Evolutionary conservation across 164 flowering plant species (phyloP), one percentile per base, ranked within the genome.

Genomic region (Stephania yunnanensis): DNA sequence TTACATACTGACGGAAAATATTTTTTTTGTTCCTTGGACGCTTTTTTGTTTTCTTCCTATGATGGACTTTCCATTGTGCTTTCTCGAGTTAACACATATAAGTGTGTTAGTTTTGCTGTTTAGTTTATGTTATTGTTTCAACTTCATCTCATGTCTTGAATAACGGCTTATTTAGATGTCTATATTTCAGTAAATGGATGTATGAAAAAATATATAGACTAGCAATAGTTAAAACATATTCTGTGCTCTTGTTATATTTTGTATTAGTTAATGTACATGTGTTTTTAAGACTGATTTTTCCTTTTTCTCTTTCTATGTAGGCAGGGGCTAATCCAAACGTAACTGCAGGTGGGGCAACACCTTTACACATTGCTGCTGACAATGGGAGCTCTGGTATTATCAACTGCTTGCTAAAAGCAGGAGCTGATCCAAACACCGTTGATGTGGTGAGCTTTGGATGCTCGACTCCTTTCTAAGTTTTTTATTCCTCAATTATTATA

Each of bases 301-400:
- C 45, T 48, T 75, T 36, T 36, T 36, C 42, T 36, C 4, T 53
- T 80, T 75, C 61, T 68, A 13, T 81, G 46, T 79, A 96, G 99
- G 98, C 92, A 46, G 97, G 97, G 81, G 98, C 91, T 48, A 83
- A 86, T 73, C 89, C 86, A 58, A 94, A 96, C 79, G 73, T 90
- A 79, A 78, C 73, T 81, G 95, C 94, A 71, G 99, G 98, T 79
- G 98, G 97, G 73, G 95, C 94, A 67, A 92, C 97, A 46, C 92
- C 99, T 73, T 81, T 96, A 84, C 98, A 90, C 80, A 87, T 94
- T 72, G 98, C 99, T 77, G 95, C 98, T 79, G 94, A 94, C 84
- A 77, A 45, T 83, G 99, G 97, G 70, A 86, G 73, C 82, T 52
- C 73, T 19, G 95, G 90, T 70, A 83, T 94, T 22, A 81, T 94